Evolutionary conservation across 1,284 basidiomycete species (phyloP), one percentile per base, ranked within the genome.

Genomic region (Erythrobasidium hasegawianum): DNA sequence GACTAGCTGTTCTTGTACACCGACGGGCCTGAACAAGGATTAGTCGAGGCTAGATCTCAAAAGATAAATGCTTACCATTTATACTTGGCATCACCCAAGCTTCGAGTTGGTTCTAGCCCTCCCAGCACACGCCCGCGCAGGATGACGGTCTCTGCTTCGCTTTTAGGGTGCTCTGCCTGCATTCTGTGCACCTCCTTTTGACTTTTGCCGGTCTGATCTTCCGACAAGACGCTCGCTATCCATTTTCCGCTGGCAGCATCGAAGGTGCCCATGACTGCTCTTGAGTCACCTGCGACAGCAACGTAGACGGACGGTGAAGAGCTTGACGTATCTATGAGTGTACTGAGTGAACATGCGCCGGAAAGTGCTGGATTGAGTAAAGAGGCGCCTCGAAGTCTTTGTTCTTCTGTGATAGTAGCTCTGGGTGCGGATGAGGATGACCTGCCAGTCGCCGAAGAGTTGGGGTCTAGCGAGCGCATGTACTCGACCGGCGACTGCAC

Each of bases 121-220:
- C 96, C 96, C 58, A 97, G 83, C 33, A 97, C 84, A 55, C 93
- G 86, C 3, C 93, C 96, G 43, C 87, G 83, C 71, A 84, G 83
- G 73, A 98, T 88, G 41, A 97, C 93, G 50, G 84, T 83, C 64
- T 86, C 82, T 33, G 84, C 83, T 78, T 98, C 94, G 27, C 86
- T 85, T 45, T 81, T 75, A 1, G 93, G 93, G 75, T 99, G 96
- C 77, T 98, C 94, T 3, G 85, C 84, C 72, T 85, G 87, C 71
- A 99, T 85, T 66, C 96, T 93, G 71, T 9, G 73, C n/a, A 81
- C 78, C 78, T 99, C 95, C 64, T 84, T 87, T 11, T 84, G 86
- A 76, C 95, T 97, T 68, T 90, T 84, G 27, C 92, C 95, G 10
- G 93, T 97, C 80, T 97, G 94, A 76, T 98, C 96, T 75, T 96